Evolutionary conservation across 2,329 filamentous ascomycete genomes (phyloP), one percentile per base, ranked within the genome.

Genomic region (Sclerotinia minor): DNA sequence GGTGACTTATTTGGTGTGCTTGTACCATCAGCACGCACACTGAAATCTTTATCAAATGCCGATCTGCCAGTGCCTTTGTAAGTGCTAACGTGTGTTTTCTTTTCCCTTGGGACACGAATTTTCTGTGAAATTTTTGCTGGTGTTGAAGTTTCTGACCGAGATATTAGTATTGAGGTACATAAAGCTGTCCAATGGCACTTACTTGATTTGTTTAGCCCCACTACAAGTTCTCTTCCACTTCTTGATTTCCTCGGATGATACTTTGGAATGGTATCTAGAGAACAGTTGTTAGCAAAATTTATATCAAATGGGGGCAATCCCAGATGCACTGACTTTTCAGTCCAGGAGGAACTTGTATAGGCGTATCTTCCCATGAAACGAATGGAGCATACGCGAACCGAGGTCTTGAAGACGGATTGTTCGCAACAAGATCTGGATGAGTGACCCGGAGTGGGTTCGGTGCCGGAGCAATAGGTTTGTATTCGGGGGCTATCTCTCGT

Each of bases 231-330:
- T 64, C 72, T 73, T 52, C 75, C 76, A 66, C 74, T 76, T 64
- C 68, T 71, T 35, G 75, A 73, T 65, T 73, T 77, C 54, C 76
- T 71, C 24, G 74, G 74, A 49, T 75, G 72, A 67, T 73, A 77
- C 65, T 76, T 76, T 15, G 76, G 76, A 53, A 76, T 71, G 3
- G 75, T 74, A 67, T 72, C 75, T 76, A 57, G 17, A 1, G 17
- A n/a, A 61, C 19, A 44, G 24, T 44, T 38, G 35, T 67, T 53
- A 67, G 55, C 26, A 52, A 29, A 47, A 52, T 13, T 35, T 24
- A 67, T 69, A 35, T 19, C 21, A 52, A 54, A n/a, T 29, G 65
- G 29, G 35, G 17, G 29, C 21, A 7, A 21, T 35, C 60, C 60
- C 19, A 7, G 35, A 13, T 50, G 4, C 59, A 73, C 74, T 71